phyloP scores from a whole-genome alignment of 371 early-diverging fungal species.

The Mucor sp. region DNA sequence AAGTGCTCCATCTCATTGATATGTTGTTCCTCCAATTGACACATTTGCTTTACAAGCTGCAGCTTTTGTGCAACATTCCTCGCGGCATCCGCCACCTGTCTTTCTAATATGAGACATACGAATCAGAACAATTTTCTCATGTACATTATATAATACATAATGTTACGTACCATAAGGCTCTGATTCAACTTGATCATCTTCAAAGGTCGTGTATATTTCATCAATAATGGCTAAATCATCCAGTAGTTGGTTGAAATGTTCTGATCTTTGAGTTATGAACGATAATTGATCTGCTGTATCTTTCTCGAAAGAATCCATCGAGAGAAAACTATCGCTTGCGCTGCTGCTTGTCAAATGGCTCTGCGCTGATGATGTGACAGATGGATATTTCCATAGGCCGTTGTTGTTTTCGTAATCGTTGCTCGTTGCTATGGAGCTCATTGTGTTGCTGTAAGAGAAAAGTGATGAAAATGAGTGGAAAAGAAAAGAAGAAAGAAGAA shows the following conservation, averaged over 20 bases:
- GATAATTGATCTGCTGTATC: slow-evolving; percentile 6
- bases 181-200: slow-evolving; percentile 16
- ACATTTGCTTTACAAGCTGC: slow-evolving; percentile 14
- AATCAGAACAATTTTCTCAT: neutral
- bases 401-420: neutral
- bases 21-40: slow-evolving; percentile 18
- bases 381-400: slow-evolving; percentile 12
- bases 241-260: slow-evolving; percentile 20
- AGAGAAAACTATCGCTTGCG: slow-evolving; percentile 9
- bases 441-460: neutral
- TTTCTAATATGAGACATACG: slow-evolving; percentile 13
- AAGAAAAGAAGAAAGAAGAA: neutral
- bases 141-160: neutral
- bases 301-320: slow-evolving; percentile 11
- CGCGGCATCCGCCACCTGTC: slow-evolving; percentile 29
- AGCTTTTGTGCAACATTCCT: slow-evolving; percentile 36
- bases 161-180: slow-evolving; percentile 29
- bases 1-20: slow-evolving; percentile 11
- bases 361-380: slow-evolving; percentile 6
- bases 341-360: slow-evolving; percentile 20
- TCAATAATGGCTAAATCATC: slow-evolving; percentile 41
- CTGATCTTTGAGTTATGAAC: slow-evolving; percentile 12
- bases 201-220: slow-evolving; percentile 28
- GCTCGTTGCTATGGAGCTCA: slow-evolving; percentile 1
- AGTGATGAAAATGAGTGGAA: neutral